Conservation (phyloP, 139 green algal species). For the Chlorokybus atmophyticus region DNA sequence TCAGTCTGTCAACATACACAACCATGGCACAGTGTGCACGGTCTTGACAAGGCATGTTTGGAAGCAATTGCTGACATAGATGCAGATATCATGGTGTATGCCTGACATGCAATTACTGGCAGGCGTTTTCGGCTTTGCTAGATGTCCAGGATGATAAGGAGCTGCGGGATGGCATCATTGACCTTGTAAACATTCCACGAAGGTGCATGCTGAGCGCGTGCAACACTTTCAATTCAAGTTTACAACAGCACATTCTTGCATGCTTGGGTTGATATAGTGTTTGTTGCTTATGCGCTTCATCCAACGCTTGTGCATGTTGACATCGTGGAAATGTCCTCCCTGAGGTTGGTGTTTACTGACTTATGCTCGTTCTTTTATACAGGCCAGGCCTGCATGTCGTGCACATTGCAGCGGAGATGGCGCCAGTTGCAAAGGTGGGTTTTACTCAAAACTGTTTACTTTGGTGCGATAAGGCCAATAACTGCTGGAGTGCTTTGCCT, state of each 20-base stretch:
- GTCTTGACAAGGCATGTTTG: neutral
- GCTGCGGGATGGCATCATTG: no score
- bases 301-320: neutral
- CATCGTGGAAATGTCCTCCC: neutral
- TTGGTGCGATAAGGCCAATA: no score
- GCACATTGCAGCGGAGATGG: conserved; percentile 89
- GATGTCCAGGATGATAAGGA: no score
- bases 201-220: no score
- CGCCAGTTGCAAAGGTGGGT: conserved; percentile 85
- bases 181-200: no score
- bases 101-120: neutral
- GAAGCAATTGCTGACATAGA: neutral
- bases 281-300: neutral
- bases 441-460: no score
- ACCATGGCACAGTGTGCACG: neutral
- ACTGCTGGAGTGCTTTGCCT: no score
- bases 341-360: no score
- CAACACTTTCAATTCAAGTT: no score
- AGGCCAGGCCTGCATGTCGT: conserved; percentile 56
- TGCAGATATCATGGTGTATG: neutral
- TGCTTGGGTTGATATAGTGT: neutral
- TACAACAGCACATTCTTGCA: neutral
- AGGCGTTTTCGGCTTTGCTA: neutral
- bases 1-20: no score
- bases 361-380: no score